Percentiles rank a stretch among this genome's conserved stretches.
Conservation (phyloP, 1,284 basidiomycete genomes). For the Trametes polyzona region DNA sequence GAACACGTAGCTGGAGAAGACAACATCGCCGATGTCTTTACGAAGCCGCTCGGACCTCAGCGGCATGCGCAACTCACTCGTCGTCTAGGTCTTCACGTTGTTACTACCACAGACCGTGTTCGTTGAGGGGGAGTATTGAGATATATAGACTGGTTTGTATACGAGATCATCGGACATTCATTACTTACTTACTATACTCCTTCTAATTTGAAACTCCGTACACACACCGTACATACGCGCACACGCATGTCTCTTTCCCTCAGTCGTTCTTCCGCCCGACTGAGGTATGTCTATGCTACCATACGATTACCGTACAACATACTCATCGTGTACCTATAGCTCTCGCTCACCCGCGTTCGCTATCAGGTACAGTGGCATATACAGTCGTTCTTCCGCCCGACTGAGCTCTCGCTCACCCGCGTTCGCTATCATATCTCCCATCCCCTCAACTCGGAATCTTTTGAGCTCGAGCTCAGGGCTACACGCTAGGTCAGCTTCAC, state of each 20-base stretch:
- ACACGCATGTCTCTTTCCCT: neutral
- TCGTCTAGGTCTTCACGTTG: neutral
- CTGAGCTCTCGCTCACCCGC: neutral
- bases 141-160: neutral
- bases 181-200: neutral
- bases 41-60: neutral
- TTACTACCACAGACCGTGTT: neutral
- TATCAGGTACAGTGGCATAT: neutral
- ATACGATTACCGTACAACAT: neutral
- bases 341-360: neutral
- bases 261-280: neutral
- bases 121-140: slow-evolving; percentile 15
- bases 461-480: too few relatives aligned
- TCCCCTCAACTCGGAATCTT: too few relatives aligned
- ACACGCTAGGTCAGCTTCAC: too few relatives aligned
- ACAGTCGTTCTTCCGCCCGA: neutral
- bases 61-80: neutral
- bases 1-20: neutral
- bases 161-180: neutral
- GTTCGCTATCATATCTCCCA: neutral
- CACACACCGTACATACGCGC: neutral
- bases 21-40: slow-evolving; percentile 9
- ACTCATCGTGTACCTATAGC: neutral
- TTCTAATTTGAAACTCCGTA: neutral
- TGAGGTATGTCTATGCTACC: neutral